Conservation (phyloP, 257 asterid genomes). For the Hygrophila difformis region DNA sequence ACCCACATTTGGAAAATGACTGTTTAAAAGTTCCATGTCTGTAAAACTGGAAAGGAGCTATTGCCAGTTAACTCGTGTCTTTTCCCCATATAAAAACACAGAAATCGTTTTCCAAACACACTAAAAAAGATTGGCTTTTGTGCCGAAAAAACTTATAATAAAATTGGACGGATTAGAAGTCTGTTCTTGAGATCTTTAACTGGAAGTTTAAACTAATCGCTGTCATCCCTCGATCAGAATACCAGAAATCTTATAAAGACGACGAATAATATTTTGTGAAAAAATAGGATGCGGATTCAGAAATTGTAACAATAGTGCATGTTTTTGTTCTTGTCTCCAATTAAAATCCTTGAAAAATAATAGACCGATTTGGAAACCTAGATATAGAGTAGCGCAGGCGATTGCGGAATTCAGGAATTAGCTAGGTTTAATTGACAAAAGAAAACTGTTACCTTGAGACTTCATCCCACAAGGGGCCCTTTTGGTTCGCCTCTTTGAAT, state of each 20-base stretch:
- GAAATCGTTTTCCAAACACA: conserved; percentile 7
- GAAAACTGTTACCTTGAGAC: conserved; percentile 99
- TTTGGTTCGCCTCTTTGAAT: conserved; percentile 94
- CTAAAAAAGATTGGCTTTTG: conserved; percentile 11
- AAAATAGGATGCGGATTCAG: too few relatives aligned
- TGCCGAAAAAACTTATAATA: too few relatives aligned
- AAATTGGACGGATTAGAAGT: too few relatives aligned
- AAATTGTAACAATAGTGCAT: too few relatives aligned
- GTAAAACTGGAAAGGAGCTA: conserved; percentile 4
- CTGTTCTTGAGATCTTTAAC: too few relatives aligned
- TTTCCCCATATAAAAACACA: conserved; percentile 10
- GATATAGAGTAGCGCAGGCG: conserved; percentile 3
- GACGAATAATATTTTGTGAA: too few relatives aligned
- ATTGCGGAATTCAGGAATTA: conserved; percentile 9
- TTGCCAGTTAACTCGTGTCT: conserved; percentile 12
- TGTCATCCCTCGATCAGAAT: too few relatives aligned
- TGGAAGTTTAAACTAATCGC: too few relatives aligned
- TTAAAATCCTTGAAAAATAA: too few relatives aligned
- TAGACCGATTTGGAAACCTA: background rate
- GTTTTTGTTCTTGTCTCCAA: too few relatives aligned
- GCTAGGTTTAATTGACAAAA: too few relatives aligned
- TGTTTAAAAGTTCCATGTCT: conserved; percentile 8
- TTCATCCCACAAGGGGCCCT: conserved; percentile 96
- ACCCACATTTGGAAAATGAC: conserved; percentile 26
- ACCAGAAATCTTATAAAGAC: too few relatives aligned